These are phyloP conservation scores for Paecilomyces formosus DNA, from an alignment of 2,329 filamentous ascomycete species.

Conservation along the genomic window DNA sequence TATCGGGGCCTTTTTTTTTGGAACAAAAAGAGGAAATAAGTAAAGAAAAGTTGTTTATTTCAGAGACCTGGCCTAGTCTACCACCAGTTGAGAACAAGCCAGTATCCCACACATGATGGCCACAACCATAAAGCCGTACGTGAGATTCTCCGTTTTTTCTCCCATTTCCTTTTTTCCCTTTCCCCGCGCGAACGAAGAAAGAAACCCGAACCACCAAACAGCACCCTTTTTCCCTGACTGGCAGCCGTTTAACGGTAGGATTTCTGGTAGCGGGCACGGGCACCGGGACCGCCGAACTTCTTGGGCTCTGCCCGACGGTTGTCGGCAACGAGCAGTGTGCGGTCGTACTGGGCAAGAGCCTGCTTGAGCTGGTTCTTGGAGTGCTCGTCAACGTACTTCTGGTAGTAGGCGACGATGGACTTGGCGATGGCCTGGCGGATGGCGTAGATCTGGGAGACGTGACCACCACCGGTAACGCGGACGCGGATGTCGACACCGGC, in stretches of 20 bases:
- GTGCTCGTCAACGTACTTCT: conserved; percentile 99
- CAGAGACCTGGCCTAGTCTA: conserved; percentile 23
- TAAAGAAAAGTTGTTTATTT: conserved; percentile 21
- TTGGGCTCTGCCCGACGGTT: conserved; percentile 99
- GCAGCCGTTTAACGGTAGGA: conserved; percentile 80
- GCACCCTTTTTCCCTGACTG: conserved; percentile 5
- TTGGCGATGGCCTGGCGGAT: conserved; percentile 99
- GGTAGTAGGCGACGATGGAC: conserved; percentile 96
- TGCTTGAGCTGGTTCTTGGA: conserved; percentile 99
- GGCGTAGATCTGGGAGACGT: conserved; percentile 95
- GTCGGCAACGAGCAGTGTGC: conserved; percentile 95
- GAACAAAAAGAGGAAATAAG: conserved; percentile 8
- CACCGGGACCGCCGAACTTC: conserved; percentile 80
- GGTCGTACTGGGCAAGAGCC: conserved; percentile 90
- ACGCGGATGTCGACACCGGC: conserved; percentile 94
- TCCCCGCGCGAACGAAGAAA: conserved; percentile 6
- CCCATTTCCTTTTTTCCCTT: conserved; percentile 9
- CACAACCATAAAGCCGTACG: conserved; percentile 12
- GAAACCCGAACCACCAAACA: conserved; percentile 5
- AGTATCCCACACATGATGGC: conserved; percentile 15
- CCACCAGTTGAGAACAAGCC: conserved; percentile 20
- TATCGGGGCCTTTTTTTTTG: conserved; percentile 9
- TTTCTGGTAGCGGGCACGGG: conserved; percentile 96
- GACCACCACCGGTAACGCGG: conserved; percentile 92
- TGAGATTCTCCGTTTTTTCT: conserved; percentile 1